phyloP scores from a whole-genome alignment of 768 basidiomycete genomes.

The Podaxis rugospora region DNA sequence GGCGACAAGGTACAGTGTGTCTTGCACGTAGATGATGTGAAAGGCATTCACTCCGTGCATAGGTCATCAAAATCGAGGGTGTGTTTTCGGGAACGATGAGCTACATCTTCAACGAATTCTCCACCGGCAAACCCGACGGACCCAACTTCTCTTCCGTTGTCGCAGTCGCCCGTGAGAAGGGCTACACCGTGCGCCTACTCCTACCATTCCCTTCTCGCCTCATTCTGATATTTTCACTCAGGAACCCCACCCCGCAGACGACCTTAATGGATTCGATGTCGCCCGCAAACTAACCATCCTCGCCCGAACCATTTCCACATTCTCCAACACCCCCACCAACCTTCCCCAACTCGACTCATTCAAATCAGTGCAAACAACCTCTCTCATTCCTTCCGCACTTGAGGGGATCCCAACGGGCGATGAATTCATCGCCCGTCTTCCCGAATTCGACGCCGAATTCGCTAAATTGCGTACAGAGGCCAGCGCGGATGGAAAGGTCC shows the following conservation, averaged over 20 bases:
- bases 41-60: not conserved
- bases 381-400: slow-evolving; percentile 79
- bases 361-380: slow-evolving; percentile 73
- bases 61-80: slow-evolving; percentile 91
- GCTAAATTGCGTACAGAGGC: slow-evolving; percentile 75
- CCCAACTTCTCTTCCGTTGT: slow-evolving; percentile 89
- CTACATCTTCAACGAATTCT: slow-evolving; percentile 98
- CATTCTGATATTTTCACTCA: slow-evolving; percentile 22
- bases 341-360: slow-evolving; percentile 71
- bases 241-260: slow-evolving; percentile 98
- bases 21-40: not conserved
- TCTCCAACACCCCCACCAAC: slow-evolving; percentile 27
- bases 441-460: slow-evolving; percentile 80
- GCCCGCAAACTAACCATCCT: slow-evolving; percentile 97
- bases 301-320: slow-evolving; percentile 63
- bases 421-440: slow-evolving; percentile 76
- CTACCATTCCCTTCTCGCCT: not conserved
- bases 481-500: slow-evolving; percentile 71
- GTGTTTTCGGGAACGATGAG: slow-evolving; percentile 97
- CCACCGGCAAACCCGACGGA: slow-evolving; percentile 61
- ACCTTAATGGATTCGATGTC: slow-evolving; percentile 95
- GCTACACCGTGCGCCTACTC: slow-evolving; percentile 72
- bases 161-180: slow-evolving; percentile 80
- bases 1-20: slow-evolving; percentile 83
- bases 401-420: slow-evolving; percentile 67